Conservation (phyloP, 352 stramenopile genomes). For the Aphanomyces astaci region DNA sequence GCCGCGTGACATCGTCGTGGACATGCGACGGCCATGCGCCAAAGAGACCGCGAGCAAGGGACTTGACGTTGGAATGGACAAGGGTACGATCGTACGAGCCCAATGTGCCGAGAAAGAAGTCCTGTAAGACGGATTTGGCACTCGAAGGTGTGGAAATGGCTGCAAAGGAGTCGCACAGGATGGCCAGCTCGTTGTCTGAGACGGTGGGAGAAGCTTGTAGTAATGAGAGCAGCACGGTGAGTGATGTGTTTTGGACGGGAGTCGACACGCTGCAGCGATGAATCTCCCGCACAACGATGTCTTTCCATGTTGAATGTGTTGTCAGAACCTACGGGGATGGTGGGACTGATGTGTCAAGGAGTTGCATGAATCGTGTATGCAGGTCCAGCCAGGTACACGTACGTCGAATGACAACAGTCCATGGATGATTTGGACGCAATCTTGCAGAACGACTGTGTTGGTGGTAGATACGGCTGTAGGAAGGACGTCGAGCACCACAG, state of each 20-base stretch:
- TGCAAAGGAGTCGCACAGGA: neutral
- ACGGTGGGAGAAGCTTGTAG: neutral
- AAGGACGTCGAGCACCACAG: neutral
- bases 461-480: neutral
- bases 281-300: neutral
- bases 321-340: neutral
- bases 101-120: neutral
- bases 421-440: slow-evolving; percentile 14
- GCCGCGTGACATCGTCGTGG: neutral
- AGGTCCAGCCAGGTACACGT: neutral
- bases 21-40: slow-evolving; percentile 9
- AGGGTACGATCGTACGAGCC: neutral
- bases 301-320: neutral
- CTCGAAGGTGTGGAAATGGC: slow-evolving; percentile 3
- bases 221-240: neutral
- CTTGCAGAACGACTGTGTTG: slow-evolving; percentile 1
- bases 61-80: neutral
- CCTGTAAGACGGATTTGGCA: neutral
- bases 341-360: neutral
- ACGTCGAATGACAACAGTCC: slow-evolving; percentile 4
- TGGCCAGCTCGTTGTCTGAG: neutral
- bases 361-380: no score
- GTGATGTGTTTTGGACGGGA: neutral
- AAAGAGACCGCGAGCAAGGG: slow-evolving; percentile 3
- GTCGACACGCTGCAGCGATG: neutral